Base-by-base conservation (phyloP, 1,284 basidiomycete genomes). In the Exsudoporus floridanus region DNA sequence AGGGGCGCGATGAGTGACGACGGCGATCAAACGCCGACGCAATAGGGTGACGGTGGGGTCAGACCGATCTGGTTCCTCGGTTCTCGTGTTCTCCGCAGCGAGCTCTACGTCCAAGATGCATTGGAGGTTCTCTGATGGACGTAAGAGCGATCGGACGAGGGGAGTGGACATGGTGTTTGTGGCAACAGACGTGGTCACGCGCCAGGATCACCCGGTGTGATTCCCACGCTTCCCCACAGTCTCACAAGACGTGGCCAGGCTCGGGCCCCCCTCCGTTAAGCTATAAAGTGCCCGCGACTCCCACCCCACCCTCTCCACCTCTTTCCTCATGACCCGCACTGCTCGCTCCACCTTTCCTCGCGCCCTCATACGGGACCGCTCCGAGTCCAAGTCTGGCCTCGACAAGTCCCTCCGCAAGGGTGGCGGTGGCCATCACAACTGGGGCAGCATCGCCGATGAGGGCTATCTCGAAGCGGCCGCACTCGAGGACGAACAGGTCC, bases 381-480 rank as follows among this genome's bases (percentile, higher is more conserved):
- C 86, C 34, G 81, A 86, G 74, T 86, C 88, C 65, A 86, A 84
- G 69, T 82, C 83, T 34, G 92, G 90, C 47, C 78, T 87, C 54
- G 82, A 85, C 78, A 83, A 82, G 70, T 80, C 78, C 56, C 68
- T 90, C 50, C 87, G 84, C 71, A 94, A 94, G 76, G 77, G 81
- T 59, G 92, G 92, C 50, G 83, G 82, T 36, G 92, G 92, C 36
- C 75, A 79, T 4, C 84, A 92, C 74, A 92, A 90, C 74, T 94
- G 92, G 92, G 92, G 92, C 55, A 80, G 78, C 46, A 69, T 90
- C 61, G 71, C 71, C 14, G 77, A 90, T 61, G 86, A 92, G 72
- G 73, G 70, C 38, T 74, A 78, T 55, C 75, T 80, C 65, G 86
- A 85, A 72, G 70, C 65, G 45, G 78, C 75, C 23, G 83, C 79